Evolutionary conservation across 179 eudicot genomes (phyloP).

Genomic region (Camellia oleifera): DNA sequence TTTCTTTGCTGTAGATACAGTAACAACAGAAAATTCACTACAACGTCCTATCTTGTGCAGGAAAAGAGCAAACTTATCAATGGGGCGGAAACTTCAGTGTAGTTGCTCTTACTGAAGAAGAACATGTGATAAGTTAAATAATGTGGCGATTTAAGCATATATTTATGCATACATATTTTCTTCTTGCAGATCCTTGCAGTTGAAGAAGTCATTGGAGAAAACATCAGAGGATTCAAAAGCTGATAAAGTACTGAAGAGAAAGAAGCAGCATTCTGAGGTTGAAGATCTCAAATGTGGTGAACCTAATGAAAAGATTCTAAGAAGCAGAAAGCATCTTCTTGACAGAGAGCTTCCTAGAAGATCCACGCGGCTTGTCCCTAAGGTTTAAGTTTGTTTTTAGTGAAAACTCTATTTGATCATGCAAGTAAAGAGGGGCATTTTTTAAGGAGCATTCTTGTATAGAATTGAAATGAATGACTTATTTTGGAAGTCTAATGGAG

Average conservation of each 20-base stretch:
- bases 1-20: background rate
- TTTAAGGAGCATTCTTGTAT: no score
- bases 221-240: background rate
- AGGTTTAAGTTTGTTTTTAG: background rate
- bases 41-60: background rate
- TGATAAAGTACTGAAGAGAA: conserved; percentile 12
- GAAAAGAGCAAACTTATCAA: background rate
- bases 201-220: conserved; percentile 6
- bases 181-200: conserved; percentile 13
- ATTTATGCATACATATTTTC: background rate
- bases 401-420: no score
- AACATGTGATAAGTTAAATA: background rate
- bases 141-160: conserved; percentile 5
- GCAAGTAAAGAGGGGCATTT: no score
- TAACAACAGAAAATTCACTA: background rate
- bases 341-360: conserved; percentile 16
- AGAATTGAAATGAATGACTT: no score
- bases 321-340: conserved; percentile 15
- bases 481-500: no score
- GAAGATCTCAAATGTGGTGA: background rate
- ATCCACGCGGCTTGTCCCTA: conserved; percentile 17
- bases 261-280: background rate
- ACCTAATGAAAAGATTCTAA: conserved; percentile 3
- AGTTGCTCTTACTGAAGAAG: conserved; percentile 3
- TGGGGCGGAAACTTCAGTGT: conserved; percentile 16